These are phyloP conservation scores for Pleurotus ostreatus DNA, from an alignment of 768 basidiomycete species.

Conservation along the genomic window DNA sequence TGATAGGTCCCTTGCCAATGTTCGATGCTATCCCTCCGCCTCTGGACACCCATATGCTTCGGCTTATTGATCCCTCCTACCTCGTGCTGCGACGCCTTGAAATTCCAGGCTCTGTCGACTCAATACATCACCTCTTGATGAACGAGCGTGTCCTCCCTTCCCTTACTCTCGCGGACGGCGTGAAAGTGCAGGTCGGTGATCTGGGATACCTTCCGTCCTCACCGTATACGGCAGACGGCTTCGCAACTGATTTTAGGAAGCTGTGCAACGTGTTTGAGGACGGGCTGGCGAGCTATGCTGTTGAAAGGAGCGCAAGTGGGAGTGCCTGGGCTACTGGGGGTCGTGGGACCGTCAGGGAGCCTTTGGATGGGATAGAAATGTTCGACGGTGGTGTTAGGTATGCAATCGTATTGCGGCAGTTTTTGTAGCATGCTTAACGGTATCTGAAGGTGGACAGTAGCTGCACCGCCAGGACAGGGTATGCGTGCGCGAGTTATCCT, in stretches of 20 bases:
- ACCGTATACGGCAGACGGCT: not conserved
- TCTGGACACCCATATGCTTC: not conserved
- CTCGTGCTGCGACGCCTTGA: not conserved
- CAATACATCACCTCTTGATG: not conserved
- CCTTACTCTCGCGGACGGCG: not conserved
- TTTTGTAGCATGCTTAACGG: not conserved
- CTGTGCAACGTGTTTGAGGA: constrained; percentile 1
- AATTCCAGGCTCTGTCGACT: not conserved
- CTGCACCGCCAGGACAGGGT: not conserved
- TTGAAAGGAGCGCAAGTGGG: not conserved
- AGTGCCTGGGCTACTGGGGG: not conserved
- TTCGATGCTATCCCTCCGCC: not conserved
- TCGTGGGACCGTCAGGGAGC: not conserved
- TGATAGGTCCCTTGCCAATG: not conserved
- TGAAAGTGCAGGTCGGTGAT: not conserved
- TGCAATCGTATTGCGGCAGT: not conserved
- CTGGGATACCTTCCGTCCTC: not conserved
- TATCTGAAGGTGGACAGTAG: not conserved
- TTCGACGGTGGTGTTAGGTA: not conserved
- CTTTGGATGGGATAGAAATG: not conserved
- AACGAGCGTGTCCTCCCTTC: not conserved
- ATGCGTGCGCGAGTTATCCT: not conserved
- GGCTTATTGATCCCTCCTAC: not conserved
- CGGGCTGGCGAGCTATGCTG: not conserved
- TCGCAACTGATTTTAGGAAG: not conserved